Percentiles rank a stretch among this genome's conserved stretches.
These are phyloP conservation scores for Xanthoparmelia taractica DNA, from an alignment of 495 filamentous ascomycete species.

Conservation along the genomic window DNA sequence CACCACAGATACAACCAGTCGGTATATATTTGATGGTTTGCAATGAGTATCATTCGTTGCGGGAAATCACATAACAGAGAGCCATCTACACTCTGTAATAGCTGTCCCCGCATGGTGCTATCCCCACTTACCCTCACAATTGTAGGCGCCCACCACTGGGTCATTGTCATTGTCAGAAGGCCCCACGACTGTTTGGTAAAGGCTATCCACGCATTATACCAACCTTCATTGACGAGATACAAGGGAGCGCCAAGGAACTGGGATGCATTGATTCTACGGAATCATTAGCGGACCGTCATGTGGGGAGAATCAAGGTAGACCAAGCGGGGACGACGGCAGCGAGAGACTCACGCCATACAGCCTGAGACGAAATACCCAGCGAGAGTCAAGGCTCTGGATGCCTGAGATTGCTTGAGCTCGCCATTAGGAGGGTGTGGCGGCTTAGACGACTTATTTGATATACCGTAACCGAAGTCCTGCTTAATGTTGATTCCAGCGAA, in stretches of 20 bases:
- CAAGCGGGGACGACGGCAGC: background rate
- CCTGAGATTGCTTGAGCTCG: slow-evolving; percentile 24
- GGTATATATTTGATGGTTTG: slow-evolving; percentile 84
- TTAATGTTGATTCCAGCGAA: slow-evolving; percentile 12
- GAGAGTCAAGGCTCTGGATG: slow-evolving; percentile 24
- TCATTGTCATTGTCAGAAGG: slow-evolving; percentile 63
- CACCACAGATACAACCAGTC: slow-evolving; percentile 90
- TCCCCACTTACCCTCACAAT: slow-evolving; percentile 70
- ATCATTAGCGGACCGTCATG: background rate
- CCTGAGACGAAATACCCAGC: slow-evolving; percentile 18
- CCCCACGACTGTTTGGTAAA: slow-evolving; percentile 71
- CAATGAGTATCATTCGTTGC: slow-evolving; percentile 68
- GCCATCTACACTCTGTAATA: slow-evolving; percentile 56
- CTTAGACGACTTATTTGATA: slow-evolving; percentile 19
- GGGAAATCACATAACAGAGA: slow-evolving; percentile 65
- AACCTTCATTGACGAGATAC: slow-evolving; percentile 59
- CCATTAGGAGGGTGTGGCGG: slow-evolving; percentile 14
- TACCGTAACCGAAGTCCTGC: slow-evolving; percentile 19
- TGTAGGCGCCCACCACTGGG: slow-evolving; percentile 75
- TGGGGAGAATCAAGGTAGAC: too few species aligned
- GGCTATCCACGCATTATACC: slow-evolving; percentile 72
- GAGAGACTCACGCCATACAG: slow-evolving; percentile 27
- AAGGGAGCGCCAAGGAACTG: slow-evolving; percentile 64
- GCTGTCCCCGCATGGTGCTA: slow-evolving; percentile 59
- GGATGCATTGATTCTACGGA: slow-evolving; percentile 49